Percentiles rank a stretch among this genome's conserved stretches.
phyloP scores from a whole-genome alignment of 108 stramenopile genomes.

The Epipyxis sp. region DNA sequence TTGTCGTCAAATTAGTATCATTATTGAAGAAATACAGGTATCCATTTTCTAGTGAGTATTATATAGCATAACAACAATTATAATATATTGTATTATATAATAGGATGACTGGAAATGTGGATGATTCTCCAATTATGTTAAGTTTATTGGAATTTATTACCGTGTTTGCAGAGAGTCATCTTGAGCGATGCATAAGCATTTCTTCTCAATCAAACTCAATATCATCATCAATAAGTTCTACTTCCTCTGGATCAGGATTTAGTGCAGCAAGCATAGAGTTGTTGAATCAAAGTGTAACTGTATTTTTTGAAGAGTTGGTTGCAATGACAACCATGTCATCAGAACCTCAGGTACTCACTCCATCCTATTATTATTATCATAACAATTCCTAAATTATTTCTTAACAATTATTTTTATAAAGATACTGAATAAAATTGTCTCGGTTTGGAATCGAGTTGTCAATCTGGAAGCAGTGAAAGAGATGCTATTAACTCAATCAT shows the following conservation, averaged over 20 bases:
- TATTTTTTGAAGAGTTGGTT: constrained; percentile 6
- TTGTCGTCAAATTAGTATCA: constrained; percentile 1
- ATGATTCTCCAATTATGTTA: background rate
- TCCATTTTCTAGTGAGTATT: too few relatives aligned
- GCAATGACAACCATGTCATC: background rate
- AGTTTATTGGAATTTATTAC: constrained; percentile 17
- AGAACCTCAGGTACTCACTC: background rate
- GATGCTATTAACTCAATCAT: background rate
- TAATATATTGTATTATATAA: background rate
- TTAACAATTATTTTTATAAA: too few relatives aligned
- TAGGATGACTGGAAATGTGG: background rate
- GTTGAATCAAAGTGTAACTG: background rate
- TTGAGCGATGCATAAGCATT: constrained; percentile 20
- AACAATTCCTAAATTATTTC: too few relatives aligned
- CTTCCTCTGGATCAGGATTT: background rate
- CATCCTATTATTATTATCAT: too few relatives aligned
- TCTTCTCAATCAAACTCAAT: background rate
- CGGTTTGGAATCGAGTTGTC: background rate
- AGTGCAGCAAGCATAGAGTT: background rate
- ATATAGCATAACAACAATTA: too few relatives aligned
- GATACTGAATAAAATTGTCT: background rate
- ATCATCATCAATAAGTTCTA: background rate
- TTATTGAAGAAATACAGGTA: constrained; percentile 11
- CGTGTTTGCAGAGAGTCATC: constrained; percentile 24
- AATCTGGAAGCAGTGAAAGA: background rate